Evolutionary conservation across 768 basidiomycete species (phyloP), one percentile per base, ranked within the genome.

Genomic region (Amanita inopinata): DNA sequence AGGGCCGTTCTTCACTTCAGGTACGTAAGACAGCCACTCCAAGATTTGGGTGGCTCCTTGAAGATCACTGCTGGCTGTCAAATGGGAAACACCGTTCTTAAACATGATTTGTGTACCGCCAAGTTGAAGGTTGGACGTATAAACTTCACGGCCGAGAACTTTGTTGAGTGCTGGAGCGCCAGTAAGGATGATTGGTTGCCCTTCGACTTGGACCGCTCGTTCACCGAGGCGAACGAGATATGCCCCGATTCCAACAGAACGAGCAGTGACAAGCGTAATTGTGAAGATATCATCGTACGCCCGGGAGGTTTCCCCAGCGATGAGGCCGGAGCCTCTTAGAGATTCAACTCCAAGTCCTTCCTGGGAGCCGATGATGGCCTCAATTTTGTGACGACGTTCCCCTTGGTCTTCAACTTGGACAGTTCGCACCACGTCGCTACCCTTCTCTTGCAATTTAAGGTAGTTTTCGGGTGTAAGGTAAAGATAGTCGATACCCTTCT

Each of bases 101-200:
- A 91, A 87, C 96, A 99, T 98, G 70, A 99, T 98, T 57, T 99
- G 96, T n/a, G 96, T 98, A 42, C 96, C 96, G 49, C 96, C 96
- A 46, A 99, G 86, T 61, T 98, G 96, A 52, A 99, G 63, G 62
- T 98, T 98, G 42, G 92, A 96, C 6, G 96, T 97, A 61, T 99
- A 98, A 34, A 99, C 96, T 61, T 98, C 96, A 37, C 96, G 86
- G 48, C 96, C 96, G 32, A 99, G 80, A 4, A 99, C 96, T 65
- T 99, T 98, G 76, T 98, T 99, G 51, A 99, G 76, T 3, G 96
- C 96, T 5, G 79, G 79, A 19, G 94, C 94, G 52, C 96, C 96
- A 10, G 96, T 99, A 47, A 99, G 77, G 60, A 99, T 99, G 66
- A 99, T 98, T 2, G 96, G 96, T 53, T 99, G 94, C 33, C 96